Base-by-base conservation (phyloP, 495 filamentous ascomycete species). In the Penicillium cosmopolitanum region DNA sequence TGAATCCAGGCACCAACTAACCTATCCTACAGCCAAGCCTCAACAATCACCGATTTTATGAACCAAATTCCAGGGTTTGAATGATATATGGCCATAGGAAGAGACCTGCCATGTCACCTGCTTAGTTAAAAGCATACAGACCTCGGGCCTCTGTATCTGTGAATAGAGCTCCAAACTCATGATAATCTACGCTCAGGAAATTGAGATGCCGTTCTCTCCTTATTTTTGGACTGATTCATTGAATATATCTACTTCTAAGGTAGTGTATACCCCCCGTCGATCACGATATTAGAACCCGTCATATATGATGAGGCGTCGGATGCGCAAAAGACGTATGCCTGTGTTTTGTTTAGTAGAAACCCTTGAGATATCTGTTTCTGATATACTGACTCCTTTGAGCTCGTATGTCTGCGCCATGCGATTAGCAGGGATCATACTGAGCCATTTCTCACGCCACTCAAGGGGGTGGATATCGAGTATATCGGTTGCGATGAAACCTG, bases 401-500 rank as follows among this genome's bases (percentile, higher is more conserved):
- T 77, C 73, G 40, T 70, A 67, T 18, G 64, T 53, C 38, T 65
- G 51, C 25, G 69, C 71, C 47, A 74, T 66, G 16, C 73, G 57
- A 38, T 66, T 64, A 13, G 65, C 69, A 46, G 76, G 76, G 31
- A 72, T 65, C 67, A 68, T 62, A 9, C 52, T 55, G 1, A 63
- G 34, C 66, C 71, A 73, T 18, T 67, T 67, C 3, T 66, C 66
- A 8, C 56, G 60, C 60, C 62, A 61, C 31, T 71, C 69, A 51
- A 66, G 11, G 19, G 56, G 65, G 12, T 57, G 59, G 9, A 61
- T 64, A 33, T 61, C 58, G 34, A 65, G 65, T 58, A 74, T 77
- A 34, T 73, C 66, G 23, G 77, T 80, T 25, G 71, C 66, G 56
- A 79, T 77, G 60, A 71, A 81, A 1, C 79, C 79, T 0, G 78